These are phyloP conservation scores for Komagataella mondaviorum DNA, from an alignment of 805 yeast genomes.

Conservation along the genomic window DNA sequence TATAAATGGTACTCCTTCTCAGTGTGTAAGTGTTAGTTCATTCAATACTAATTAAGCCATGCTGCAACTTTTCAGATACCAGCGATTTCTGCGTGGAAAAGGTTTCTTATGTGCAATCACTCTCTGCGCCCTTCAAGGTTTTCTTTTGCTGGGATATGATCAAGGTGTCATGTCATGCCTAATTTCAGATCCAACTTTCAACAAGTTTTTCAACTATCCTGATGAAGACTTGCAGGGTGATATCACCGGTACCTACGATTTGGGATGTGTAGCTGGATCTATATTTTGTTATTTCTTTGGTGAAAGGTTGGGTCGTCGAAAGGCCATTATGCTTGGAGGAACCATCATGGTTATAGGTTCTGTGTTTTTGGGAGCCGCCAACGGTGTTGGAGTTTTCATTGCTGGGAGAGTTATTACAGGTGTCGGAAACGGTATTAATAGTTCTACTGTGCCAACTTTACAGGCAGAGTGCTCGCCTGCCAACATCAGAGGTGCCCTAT, in stretches of 20 bases:
- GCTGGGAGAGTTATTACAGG: constrained; percentile 30
- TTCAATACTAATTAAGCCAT: not conserved
- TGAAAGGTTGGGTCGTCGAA: constrained; percentile 24
- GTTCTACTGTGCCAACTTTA: constrained; percentile 32
- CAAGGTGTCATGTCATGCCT: constrained; percentile 68
- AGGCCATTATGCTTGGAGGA: constrained; percentile 21
- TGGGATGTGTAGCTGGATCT: constrained; percentile 33
- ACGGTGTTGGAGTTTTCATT: constrained; percentile 20
- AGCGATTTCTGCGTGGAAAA: constrained; percentile 28
- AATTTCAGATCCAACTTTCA: constrained; percentile 48
- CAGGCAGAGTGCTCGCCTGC: constrained; percentile 29
- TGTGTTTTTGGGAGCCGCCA: constrained; percentile 3
- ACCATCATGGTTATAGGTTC: constrained; percentile 23
- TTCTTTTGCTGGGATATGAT: constrained; percentile 63
- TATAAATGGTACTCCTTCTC: not conserved
- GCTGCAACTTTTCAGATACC: not conserved
- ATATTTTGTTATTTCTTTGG: constrained; percentile 22
- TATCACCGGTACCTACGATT: constrained; percentile 30
- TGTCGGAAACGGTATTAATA: constrained; percentile 28
- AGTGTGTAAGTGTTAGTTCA: too few relatives aligned
- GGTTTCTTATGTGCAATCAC: constrained; percentile 34
- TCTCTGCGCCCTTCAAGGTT: constrained; percentile 49
- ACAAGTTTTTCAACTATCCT: constrained; percentile 46
- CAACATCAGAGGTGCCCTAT: constrained; percentile 21
- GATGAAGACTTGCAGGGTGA: constrained; percentile 24